phyloP scores from a whole-genome alignment of 1,139 yeast species.

The Candida sojae region DNA sequence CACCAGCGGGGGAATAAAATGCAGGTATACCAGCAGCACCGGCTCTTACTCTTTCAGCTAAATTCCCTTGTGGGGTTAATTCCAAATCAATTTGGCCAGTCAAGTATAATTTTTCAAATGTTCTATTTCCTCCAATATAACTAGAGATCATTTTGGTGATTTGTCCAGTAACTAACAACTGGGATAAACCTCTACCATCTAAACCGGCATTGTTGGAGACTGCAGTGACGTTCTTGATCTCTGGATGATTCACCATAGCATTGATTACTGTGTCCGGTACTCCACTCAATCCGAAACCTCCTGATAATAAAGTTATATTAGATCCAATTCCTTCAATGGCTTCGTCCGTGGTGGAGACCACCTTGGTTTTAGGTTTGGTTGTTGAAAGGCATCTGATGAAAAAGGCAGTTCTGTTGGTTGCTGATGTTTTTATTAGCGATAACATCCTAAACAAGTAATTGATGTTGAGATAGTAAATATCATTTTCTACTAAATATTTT shows the following conservation, averaged over 20 bases:
- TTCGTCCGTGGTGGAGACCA: conserved; percentile 25
- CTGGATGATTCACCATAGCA: conserved; percentile 32
- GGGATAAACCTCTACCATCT: conserved; percentile 46
- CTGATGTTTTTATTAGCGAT: conserved; percentile 4
- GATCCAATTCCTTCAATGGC: conserved; percentile 32
- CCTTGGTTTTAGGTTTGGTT: conserved; percentile 17
- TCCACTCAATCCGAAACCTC: conserved; percentile 53
- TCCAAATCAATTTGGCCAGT: conserved; percentile 48
- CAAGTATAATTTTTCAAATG: conserved; percentile 42
- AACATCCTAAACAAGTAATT: conserved; percentile 1
- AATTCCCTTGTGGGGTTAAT: conserved; percentile 51
- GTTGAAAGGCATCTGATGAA: conserved; percentile 11
- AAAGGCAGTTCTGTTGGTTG: conserved; percentile 4
- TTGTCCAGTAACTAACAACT: conserved; percentile 44
- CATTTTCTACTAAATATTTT: not conserved
- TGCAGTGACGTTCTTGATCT: conserved; percentile 39
- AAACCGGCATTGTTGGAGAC: conserved; percentile 55
- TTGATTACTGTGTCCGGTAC: conserved; percentile 47
- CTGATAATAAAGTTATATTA: conserved; percentile 38
- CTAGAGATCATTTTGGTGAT: conserved; percentile 48
- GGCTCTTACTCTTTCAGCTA: conserved; percentile 53
- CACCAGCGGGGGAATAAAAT: conserved; percentile 51
- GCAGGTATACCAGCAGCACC: conserved; percentile 55
- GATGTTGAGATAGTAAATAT: not conserved
- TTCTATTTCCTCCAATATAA: conserved; percentile 48